phyloP scores from a whole-genome alignment of 305 asterid species.

The Stenogyne calaminthoides region DNA sequence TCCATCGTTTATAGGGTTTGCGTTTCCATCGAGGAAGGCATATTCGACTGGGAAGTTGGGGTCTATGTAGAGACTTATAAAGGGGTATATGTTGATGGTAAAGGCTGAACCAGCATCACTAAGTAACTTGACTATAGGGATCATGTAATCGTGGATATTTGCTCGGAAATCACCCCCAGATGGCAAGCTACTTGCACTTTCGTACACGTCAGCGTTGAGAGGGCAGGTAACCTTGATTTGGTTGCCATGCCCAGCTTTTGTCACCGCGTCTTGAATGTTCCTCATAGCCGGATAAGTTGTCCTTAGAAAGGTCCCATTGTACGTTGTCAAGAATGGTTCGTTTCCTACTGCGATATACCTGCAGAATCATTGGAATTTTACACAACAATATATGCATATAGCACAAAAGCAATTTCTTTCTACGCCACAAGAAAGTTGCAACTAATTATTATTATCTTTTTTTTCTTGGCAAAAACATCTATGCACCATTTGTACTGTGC shows the following conservation, averaged over 20 bases:
- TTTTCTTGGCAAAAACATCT: no score
- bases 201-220: slow-evolving; percentile 55
- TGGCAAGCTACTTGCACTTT: slow-evolving; percentile 40
- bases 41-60: slow-evolving; percentile 59
- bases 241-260: slow-evolving; percentile 46
- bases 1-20: slow-evolving; percentile 48
- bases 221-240: slow-evolving; percentile 61
- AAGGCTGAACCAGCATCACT: slow-evolving; percentile 50
- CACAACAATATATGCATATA: background rate
- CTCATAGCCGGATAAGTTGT: slow-evolving; percentile 57
- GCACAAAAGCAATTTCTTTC: background rate
- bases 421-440: background rate
- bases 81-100: slow-evolving; percentile 57
- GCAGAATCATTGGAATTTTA: slow-evolving; percentile 11
- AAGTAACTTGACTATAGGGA: slow-evolving; percentile 47
- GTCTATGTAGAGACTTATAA: slow-evolving; percentile 58
- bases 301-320: slow-evolving; percentile 51
- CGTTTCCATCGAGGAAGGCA: slow-evolving; percentile 61
- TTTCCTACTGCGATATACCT: slow-evolving; percentile 77
- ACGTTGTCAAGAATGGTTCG: slow-evolving; percentile 60
- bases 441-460: no score
- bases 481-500: no score
- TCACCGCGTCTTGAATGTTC: slow-evolving; percentile 51
- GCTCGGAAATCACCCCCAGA: slow-evolving; percentile 58
- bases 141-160: slow-evolving; percentile 46